A percentile compares a stretch with the other conserved stretches of the same genome.
These are phyloP conservation scores for Aspergillus sp. DNA, from an alignment of 2,329 filamentous ascomycete species.

Conservation along the genomic window DNA sequence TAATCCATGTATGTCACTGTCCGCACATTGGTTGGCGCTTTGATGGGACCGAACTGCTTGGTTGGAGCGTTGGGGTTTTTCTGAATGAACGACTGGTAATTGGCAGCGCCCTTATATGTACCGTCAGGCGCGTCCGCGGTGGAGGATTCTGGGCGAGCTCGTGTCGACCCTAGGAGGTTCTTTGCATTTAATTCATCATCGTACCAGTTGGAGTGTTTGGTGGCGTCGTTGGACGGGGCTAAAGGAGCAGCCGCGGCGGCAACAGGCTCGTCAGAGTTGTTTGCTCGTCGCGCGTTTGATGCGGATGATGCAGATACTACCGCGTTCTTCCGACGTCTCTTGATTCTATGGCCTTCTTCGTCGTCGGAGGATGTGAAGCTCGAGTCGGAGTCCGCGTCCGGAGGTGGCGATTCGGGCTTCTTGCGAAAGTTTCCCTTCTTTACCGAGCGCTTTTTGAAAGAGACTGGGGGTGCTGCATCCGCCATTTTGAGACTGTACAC, in stretches of 20 bases:
- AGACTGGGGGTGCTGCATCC: slow-evolving; percentile 20
- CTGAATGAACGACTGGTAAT: slow-evolving; percentile 72
- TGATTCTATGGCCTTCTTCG: slow-evolving; percentile 73
- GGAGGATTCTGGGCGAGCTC: slow-evolving; percentile 18
- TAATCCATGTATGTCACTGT: slow-evolving; percentile 90
- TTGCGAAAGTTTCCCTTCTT: slow-evolving; percentile 82
- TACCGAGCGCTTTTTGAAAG: slow-evolving; percentile 81
- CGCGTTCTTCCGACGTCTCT: slow-evolving; percentile 69
- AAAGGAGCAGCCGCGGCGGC: slow-evolving; percentile 61
- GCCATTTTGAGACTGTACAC: background rate
- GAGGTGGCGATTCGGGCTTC: slow-evolving; percentile 74
- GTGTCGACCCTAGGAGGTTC: slow-evolving; percentile 40
- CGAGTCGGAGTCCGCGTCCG: slow-evolving; percentile 58
- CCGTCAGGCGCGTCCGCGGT: slow-evolving; percentile 52
- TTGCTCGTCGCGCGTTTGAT: slow-evolving; percentile 34
- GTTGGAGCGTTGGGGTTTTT: slow-evolving; percentile 74
- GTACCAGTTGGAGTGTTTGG: slow-evolving; percentile 86
- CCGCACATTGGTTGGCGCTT: slow-evolving; percentile 81
- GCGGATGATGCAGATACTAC: slow-evolving; percentile 63
- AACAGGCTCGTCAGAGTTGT: slow-evolving; percentile 54
- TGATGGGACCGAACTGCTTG: slow-evolving; percentile 77
- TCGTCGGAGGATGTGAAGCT: slow-evolving; percentile 74
- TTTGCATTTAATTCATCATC: slow-evolving; percentile 64
- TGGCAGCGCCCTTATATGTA: slow-evolving; percentile 74
- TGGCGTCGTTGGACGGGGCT: slow-evolving; percentile 79